These are phyloP conservation scores for Phlebopus sp. DNA, from an alignment of 1,284 basidiomycete species.

Conservation along the genomic window DNA sequence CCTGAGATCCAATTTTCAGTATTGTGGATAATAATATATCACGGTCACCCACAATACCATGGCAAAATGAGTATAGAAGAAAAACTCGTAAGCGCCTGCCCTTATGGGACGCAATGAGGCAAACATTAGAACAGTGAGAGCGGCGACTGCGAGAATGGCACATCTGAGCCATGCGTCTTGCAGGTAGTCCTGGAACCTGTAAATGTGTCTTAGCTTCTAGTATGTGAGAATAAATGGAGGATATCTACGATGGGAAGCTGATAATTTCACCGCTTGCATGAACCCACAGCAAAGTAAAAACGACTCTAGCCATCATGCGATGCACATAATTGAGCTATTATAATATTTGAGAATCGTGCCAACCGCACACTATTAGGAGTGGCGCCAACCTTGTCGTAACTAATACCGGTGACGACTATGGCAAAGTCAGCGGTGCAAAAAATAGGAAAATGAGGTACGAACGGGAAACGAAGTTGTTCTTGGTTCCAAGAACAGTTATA, in stretches of 20 bases:
- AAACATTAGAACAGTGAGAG: conserved; percentile 37
- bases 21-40: background rate
- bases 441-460: conserved; percentile 14
- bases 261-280: conserved; percentile 43
- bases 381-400: conserved; percentile 48
- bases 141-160: conserved; percentile 36
- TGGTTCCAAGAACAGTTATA: conserved; percentile 55
- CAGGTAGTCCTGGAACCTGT: conserved; percentile 11
- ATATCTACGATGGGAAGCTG: conserved; percentile 12
- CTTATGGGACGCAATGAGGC: conserved; percentile 44
- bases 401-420: conserved; percentile 53
- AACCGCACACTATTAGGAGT: background rate
- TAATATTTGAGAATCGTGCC: background rate
- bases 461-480: conserved; percentile 61
- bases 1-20: conserved; percentile 19
- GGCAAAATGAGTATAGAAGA: conserved; percentile 40
- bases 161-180: conserved; percentile 33
- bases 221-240: background rate
- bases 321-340: conserved; percentile 49
- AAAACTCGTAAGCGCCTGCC: conserved; percentile 41
- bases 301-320: conserved; percentile 44
- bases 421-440: conserved; percentile 3
- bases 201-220: background rate
- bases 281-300: conserved; percentile 47
- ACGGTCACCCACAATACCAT: conserved; percentile 36